These are phyloP conservation scores for Epichloe typhina DNA, from an alignment of 2,329 filamentous ascomycete genomes.

Conservation along the genomic window DNA sequence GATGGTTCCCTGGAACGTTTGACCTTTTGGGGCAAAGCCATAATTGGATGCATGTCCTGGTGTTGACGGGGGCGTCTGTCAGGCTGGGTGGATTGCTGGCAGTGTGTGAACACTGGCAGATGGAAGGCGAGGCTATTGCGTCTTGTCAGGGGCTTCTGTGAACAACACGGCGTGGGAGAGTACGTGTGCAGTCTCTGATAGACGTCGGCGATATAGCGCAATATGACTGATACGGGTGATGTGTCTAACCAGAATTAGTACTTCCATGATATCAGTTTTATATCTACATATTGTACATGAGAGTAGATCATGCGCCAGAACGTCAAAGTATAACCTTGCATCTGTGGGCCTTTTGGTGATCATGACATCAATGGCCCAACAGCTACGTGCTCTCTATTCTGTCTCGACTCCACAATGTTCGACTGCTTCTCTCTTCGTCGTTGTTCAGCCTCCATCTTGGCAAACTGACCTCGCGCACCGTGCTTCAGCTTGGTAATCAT, in stretches of 20 bases:
- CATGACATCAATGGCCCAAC: conserved; percentile 37
- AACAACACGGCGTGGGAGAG: neutral
- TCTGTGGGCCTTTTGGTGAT: neutral
- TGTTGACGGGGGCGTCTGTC: conserved; percentile 11
- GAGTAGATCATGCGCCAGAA: neutral
- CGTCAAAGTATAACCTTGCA: neutral
- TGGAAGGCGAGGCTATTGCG: neutral
- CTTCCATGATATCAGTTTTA: no score
- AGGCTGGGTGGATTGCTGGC: conserved; percentile 8
- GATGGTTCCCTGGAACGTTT: conserved; percentile 16
- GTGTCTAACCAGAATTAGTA: no score
- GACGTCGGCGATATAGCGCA: no score
- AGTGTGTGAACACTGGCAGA: conserved; percentile 5
- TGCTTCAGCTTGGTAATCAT: conserved; percentile 90
- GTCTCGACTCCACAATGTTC: conserved; percentile 25
- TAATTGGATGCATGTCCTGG: conserved; percentile 15
- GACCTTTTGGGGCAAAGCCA: conserved; percentile 15
- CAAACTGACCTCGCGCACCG: conserved; percentile 56
- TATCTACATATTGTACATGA: neutral
- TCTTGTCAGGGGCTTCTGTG: neutral
- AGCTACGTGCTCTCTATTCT: conserved; percentile 35
- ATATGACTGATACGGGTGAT: no score
- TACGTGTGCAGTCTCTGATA: no score
- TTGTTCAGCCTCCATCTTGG: conserved; percentile 37
- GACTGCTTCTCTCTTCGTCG: conserved; percentile 30